Conservation (phyloP, 495 filamentous ascomycete genomes). For the Lasiosphaeris hirsuta region DNA sequence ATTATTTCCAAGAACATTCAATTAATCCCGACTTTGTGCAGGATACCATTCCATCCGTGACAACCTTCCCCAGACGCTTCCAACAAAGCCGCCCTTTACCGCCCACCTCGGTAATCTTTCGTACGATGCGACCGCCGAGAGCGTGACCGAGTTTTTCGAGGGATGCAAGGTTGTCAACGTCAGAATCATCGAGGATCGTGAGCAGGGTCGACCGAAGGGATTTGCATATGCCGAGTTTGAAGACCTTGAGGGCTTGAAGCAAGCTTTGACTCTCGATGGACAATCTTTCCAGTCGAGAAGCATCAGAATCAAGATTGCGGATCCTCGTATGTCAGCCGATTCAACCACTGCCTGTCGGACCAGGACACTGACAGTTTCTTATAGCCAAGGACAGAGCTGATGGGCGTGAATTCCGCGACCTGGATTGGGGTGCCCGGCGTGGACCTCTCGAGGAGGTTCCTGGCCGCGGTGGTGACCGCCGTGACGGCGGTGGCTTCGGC, state of each 20-base stretch:
- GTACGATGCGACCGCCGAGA: slow-evolving; percentile 79
- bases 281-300: slow-evolving; percentile 77
- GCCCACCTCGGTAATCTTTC: slow-evolving; percentile 95
- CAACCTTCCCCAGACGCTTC: slow-evolving; percentile 68
- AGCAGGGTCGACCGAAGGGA: slow-evolving; percentile 88
- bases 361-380: slow-evolving; percentile 28
- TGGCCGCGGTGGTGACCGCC: slow-evolving; percentile 41
- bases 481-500: slow-evolving; percentile 38
- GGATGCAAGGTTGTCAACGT: slow-evolving; percentile 83
- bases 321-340: slow-evolving; percentile 37
- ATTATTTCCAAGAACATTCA: slow-evolving; percentile 14
- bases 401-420: slow-evolving; percentile 62
- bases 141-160: slow-evolving; percentile 79
- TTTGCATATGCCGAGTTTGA: slow-evolving; percentile 97
- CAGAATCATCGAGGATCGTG: slow-evolving; percentile 91
- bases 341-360: neutral
- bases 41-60: slow-evolving; percentile 69
- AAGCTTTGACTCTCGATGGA: slow-evolving; percentile 79
- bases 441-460: slow-evolving; percentile 79
- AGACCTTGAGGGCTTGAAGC: slow-evolving; percentile 83
- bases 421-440: slow-evolving; percentile 62
- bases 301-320: slow-evolving; percentile 69
- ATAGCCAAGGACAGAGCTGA: slow-evolving; percentile 68
- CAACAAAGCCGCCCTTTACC: slow-evolving; percentile 87
- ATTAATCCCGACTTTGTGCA: slow-evolving; percentile 14